Percentiles rank a stretch among this genome's conserved stretches.
These are phyloP conservation scores for Penicillium taxi DNA, from an alignment of 495 filamentous ascomycete genomes.

Conservation along the genomic window DNA sequence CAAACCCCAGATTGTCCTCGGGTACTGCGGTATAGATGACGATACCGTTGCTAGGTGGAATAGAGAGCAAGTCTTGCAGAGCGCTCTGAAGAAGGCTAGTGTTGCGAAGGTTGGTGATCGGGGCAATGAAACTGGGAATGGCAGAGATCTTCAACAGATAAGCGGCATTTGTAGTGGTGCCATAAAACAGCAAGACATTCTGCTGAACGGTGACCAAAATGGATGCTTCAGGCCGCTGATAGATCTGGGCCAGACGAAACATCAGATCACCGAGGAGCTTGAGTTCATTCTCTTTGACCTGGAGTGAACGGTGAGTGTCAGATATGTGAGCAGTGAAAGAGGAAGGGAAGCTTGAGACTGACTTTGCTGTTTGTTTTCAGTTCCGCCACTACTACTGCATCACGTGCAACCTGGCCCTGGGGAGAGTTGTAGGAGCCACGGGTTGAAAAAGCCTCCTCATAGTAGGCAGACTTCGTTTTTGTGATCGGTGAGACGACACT, in stretches of 20 bases:
- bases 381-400: constrained; percentile 70
- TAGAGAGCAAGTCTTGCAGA: constrained; percentile 59
- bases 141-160: constrained; percentile 75
- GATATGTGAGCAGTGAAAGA: background rate
- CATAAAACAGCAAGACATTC: constrained; percentile 67
- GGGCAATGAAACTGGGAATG: constrained; percentile 57
- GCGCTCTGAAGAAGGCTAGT: constrained; percentile 63
- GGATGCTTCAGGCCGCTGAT: constrained; percentile 59
- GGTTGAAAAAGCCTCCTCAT: constrained; percentile 50
- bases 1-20: constrained; percentile 64
- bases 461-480: constrained; percentile 45
- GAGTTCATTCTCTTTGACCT: constrained; percentile 31
- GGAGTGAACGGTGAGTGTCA: background rate
- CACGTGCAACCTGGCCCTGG: constrained; percentile 50
- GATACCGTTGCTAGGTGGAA: constrained; percentile 54
- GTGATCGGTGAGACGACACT: constrained; percentile 18
- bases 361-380: constrained; percentile 80
- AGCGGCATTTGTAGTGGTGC: constrained; percentile 64
- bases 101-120: constrained; percentile 76
- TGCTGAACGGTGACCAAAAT: constrained; percentile 68
- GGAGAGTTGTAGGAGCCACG: constrained; percentile 45
- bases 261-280: constrained; percentile 63
- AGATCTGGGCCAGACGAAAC: constrained; percentile 61
- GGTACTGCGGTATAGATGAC: constrained; percentile 60
- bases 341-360: constrained; percentile 20